Base-by-base conservation (phyloP, 495 filamentous ascomycete genomes). In the Ramalina intermedia region DNA sequence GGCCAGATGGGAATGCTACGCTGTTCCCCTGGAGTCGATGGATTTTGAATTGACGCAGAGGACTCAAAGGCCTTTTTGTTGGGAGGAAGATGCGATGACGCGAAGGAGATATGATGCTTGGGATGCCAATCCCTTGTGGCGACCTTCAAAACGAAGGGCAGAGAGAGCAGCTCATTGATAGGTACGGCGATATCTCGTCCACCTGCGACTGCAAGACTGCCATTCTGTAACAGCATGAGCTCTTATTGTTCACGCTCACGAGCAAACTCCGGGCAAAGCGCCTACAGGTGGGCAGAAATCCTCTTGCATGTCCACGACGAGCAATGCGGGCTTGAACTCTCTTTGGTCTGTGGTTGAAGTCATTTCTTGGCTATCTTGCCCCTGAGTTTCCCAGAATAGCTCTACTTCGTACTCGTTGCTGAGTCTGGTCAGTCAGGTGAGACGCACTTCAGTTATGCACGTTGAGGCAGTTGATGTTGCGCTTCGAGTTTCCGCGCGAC, bases 51-150 rank as follows among this genome's bases (percentile, higher is more conserved):
- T 7, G 66, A 76, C 46, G 78, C 66, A 43, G 58, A 69, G 43
- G 78, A 78, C 24, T 66, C 58, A 61, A 86, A 95, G 3, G 91
- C 77, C 40, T 64, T 59, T 56, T 83, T 84, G 53, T 81, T 69
- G 20, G 75, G 71, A 40, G 69, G 59, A 6, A 72, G 55, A 62
- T 96, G 87, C 66, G 88, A 91, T 35, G 67, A 67, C 21, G 85
- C 87, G 65, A 96, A 96, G 37, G 93, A 96, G 62, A 95, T 75
- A 67, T 96, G 91, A 59, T 84, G 62, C 6, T 53, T 50, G 0
- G 91, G 91, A 61, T 96, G 91, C 70, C 75, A 94, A 71, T 98
- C 91, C 58, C 86, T 81, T 21, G 89, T 94, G 42, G 86, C 85
- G 50, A 96, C 68, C 43, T 81, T 84, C 45, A 81, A 56, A 29